Evolutionary conservation across 176 grass and related monocot genomes (phyloP).

Genomic region (Rhynchospora breviuscula): DNA sequence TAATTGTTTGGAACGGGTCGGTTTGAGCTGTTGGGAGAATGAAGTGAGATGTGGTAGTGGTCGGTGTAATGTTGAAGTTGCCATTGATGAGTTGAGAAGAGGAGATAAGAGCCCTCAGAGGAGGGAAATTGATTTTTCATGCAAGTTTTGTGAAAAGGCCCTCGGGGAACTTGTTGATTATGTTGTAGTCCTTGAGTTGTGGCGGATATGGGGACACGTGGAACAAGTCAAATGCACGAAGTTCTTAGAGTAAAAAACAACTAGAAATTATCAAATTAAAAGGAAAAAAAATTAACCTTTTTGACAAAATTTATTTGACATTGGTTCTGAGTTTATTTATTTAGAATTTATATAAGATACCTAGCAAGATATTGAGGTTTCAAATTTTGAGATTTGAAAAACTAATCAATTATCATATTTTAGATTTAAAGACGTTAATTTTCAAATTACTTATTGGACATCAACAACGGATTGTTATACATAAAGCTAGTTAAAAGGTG

Average conservation of each 20-base stretch:
- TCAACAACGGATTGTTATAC: too few species aligned
- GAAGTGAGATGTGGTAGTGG: neutral
- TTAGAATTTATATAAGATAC: too few species aligned
- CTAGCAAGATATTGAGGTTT: too few species aligned
- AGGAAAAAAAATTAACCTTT: too few species aligned
- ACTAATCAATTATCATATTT: too few species aligned
- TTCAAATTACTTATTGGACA: too few species aligned
- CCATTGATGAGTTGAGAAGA: constrained; percentile 20
- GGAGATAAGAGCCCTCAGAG: neutral
- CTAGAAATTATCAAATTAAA: too few species aligned
- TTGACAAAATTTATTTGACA: too few species aligned
- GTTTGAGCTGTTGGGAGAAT: neutral
- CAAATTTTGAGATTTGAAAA: too few species aligned
- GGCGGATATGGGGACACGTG: constrained; percentile 2
- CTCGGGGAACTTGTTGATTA: constrained; percentile 13
- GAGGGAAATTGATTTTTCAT: neutral
- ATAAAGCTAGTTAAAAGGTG: too few species aligned
- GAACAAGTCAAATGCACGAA: neutral
- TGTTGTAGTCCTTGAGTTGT: neutral
- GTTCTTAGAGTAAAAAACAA: neutral
- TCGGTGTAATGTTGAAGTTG: constrained; percentile 28
- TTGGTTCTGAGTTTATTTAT: too few species aligned
- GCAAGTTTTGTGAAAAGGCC: constrained; percentile 14
- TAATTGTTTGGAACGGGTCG: neutral
- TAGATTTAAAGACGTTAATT: too few species aligned